Evolutionary conservation across 768 basidiomycete species (phyloP).

Genomic region (Termitomyces sp.): DNA sequence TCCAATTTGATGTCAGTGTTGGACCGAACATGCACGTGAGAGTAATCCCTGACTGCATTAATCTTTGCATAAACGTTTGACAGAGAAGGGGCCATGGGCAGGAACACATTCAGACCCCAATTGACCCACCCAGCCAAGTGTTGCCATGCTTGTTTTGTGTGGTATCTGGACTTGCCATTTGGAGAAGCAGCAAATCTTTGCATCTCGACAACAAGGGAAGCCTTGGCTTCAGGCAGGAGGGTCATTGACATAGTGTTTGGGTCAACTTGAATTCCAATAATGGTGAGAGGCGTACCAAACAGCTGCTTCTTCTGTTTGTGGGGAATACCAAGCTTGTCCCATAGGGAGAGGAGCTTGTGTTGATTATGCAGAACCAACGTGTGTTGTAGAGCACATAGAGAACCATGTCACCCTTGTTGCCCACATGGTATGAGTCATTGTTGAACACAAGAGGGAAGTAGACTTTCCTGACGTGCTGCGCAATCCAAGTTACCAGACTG

Average conservation of each 20-base stretch:
- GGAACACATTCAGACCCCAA: neutral
- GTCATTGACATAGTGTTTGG: neutral
- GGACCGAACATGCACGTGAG: neutral
- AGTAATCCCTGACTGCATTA: neutral
- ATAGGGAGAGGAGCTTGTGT: too few relatives aligned
- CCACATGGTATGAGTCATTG: neutral
- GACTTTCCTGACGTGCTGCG: too few relatives aligned
- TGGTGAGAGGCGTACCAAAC: neutral
- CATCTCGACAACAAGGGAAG: neutral
- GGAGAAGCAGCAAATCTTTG: neutral
- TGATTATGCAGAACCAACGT: neutral
- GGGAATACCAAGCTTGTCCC: too few relatives aligned
- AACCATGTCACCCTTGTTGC: neutral
- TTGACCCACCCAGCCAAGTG: neutral
- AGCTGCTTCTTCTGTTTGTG: too few relatives aligned
- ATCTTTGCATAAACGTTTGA: neutral
- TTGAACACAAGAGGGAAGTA: neutral
- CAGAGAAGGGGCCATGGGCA: neutral
- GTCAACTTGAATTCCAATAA: neutral
- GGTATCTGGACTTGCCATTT: neutral
- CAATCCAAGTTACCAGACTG: too few relatives aligned
- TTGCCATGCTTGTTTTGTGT: neutral
- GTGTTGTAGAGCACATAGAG: neutral
- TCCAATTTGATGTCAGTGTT: neutral
- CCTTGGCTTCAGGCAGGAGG: neutral